Evolutionary conservation across 2,329 filamentous ascomycete species (phyloP), one percentile per base, ranked within the genome.

Genomic region (Aspergillus pseudoviridinutans): DNA sequence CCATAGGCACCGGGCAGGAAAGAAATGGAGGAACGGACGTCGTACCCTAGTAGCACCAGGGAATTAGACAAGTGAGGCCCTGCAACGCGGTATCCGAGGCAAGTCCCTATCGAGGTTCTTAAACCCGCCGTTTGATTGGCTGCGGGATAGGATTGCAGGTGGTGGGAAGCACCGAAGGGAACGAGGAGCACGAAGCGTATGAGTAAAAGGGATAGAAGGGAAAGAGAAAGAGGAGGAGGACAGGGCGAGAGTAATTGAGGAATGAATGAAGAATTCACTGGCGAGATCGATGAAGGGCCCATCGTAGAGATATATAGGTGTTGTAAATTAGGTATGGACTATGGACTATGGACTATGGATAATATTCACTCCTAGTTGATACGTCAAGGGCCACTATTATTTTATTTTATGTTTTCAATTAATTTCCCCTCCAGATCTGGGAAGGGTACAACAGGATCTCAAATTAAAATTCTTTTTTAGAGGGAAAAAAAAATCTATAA

Each of bases 261-360:
- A 58, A 64, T 62, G 61, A 56, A 54, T 58, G 63, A 68, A 64
- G 60, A 66, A 68, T 63, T 63, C 61, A 58, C 58, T 61, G 58
- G 59, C 57, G 53, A 64, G 61, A 63, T 59, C 50, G 50, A 61
- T 56, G 63, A 65, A 68, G 66, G 67, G 62, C 58, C 56, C 64
- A 64, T 70, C 62, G 61, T 64, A 63, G 70, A 69, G 68, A 72
- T 73, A 73, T 72, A 72, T 64, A 64, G 32, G 28, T 51, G 56
- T 56, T 55, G 51, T 54, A 42, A 42, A 32, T 54, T 52, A 44
- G n/a, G 41, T n/a, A n/a, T n/a, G n/a, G n/a, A n/a, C n/a, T n/a
- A n/a, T n/a, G n/a, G n/a, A n/a, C n/a, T 44, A 44, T 44, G 41
- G 41, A 22, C 12, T 14, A 32, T 32, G 29, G 4, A 44, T 22